phyloP scores from a whole-genome alignment of 148 eudicot genomes.

The Talinum fruticosum region DNA sequence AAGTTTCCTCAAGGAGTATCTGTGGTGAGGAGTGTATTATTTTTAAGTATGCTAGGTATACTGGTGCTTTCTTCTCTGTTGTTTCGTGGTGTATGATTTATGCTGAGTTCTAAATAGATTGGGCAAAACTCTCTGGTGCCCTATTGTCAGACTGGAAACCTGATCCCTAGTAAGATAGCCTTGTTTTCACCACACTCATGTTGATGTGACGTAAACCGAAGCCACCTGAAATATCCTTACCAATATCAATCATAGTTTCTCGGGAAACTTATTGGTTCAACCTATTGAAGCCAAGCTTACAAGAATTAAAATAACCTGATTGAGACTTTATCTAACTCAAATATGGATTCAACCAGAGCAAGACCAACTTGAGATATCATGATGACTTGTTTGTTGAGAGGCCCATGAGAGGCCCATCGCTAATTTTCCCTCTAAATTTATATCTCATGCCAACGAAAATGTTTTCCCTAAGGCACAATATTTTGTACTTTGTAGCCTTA shows the following conservation, averaged over 20 bases:
- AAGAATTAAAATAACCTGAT: neutral
- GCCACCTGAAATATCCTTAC: neutral
- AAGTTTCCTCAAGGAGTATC: neutral
- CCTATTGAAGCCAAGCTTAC: neutral
- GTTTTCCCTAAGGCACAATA: neutral
- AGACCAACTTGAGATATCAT: neutral
- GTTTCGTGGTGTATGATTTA: neutral
- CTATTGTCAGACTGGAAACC: neutral
- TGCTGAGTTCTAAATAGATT: neutral
- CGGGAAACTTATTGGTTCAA: neutral
- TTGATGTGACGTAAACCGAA: neutral
- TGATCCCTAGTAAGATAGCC: neutral
- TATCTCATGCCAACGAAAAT: neutral
- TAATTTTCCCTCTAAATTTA: neutral
- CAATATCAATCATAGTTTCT: neutral
- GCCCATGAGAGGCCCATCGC: neutral
- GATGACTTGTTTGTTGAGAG: neutral
- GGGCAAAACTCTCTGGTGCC: neutral
- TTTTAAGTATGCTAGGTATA: neutral
- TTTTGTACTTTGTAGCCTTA: neutral
- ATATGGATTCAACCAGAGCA: neutral
- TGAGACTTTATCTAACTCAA: neutral
- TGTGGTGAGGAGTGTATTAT: neutral
- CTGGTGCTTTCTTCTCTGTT: neutral
- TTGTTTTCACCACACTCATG: neutral